A percentile compares a stretch with the other conserved stretches of the same genome.
phyloP scores from a whole-genome alignment of 176 grass and related monocot species.

The Triticum dicoccoides region DNA sequence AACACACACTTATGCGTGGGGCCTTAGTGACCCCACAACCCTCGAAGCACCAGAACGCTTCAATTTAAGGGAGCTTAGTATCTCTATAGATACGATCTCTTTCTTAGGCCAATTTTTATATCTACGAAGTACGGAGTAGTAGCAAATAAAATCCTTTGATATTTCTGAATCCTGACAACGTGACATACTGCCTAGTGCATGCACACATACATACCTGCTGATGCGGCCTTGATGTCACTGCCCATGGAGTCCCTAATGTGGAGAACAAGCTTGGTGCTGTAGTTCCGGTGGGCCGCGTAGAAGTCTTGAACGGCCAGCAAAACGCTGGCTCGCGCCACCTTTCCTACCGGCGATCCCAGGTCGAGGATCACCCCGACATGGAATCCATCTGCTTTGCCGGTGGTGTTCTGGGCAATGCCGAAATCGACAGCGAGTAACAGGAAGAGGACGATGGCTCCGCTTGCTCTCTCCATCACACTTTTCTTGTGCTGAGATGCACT shows the following conservation, averaged over 20 bases:
- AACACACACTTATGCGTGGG: too few species aligned
- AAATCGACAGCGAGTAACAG: neutral
- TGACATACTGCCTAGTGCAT: too few species aligned
- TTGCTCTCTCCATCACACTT: conserved; percentile 15
- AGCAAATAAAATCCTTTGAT: neutral
- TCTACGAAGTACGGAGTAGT: too few species aligned
- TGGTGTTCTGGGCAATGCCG: neutral
- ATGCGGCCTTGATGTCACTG: conserved; percentile 23
- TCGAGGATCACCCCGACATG: conserved; percentile 64
- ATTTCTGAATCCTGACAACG: neutral
- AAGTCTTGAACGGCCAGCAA: conserved; percentile 66
- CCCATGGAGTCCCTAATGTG: conserved; percentile 33
- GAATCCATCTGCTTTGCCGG: conserved; percentile 10
- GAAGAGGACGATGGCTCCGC: neutral
- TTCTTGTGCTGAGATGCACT: neutral
- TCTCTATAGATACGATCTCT: too few species aligned
- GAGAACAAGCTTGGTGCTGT: conserved; percentile 43
- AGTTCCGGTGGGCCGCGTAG: conserved; percentile 33
- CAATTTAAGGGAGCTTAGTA: too few species aligned
- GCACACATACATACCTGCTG: conserved; percentile 28
- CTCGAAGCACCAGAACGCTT: too few species aligned
- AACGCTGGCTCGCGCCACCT: conserved; percentile 37
- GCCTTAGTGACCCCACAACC: too few species aligned
- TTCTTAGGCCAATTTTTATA: too few species aligned
- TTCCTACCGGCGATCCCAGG: conserved; percentile 34